Conservation (phyloP, 2,329 filamentous ascomycete genomes). For the Ascochyta viciae-villosae region DNA sequence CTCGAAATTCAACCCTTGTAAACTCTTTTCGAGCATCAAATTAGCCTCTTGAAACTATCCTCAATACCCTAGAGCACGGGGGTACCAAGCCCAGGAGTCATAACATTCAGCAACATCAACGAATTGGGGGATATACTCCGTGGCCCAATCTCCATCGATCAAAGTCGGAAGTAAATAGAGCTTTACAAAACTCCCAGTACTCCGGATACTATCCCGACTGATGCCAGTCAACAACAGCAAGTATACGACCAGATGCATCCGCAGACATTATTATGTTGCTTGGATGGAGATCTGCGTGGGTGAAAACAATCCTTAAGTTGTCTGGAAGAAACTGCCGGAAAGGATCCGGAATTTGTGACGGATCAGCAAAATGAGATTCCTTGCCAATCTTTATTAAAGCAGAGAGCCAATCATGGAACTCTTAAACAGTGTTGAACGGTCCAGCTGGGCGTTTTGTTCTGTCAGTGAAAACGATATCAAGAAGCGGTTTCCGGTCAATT, state of each 20-base stretch:
- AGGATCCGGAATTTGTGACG: constrained; percentile 3
- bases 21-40: no score
- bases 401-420: constrained; percentile 43
- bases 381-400: constrained; percentile 21
- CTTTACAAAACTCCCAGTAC: constrained; percentile 17
- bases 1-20: no score
- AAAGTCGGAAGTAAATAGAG: constrained; percentile 4
- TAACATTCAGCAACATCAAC: constrained; percentile 3
- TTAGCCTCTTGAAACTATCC: background rate
- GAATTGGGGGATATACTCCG: constrained; percentile 4
- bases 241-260: constrained; percentile 41
- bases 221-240: constrained; percentile 44
- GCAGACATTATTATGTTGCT: constrained; percentile 90
- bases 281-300: constrained; percentile 92
- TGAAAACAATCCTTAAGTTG: constrained; percentile 61
- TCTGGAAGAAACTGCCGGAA: constrained; percentile 35
- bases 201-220: constrained; percentile 43
- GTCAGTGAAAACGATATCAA: constrained; percentile 15
- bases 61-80: constrained; percentile 5
- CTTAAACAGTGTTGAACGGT: constrained; percentile 33
- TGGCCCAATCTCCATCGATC: constrained; percentile 8
- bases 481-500: constrained; percentile 15
- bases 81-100: constrained; percentile 3
- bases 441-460: constrained; percentile 24
- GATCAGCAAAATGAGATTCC: constrained; percentile 7